phyloP scores from a whole-genome alignment of 148 eudicot species.

The Rhododendron ferrugineum region DNA sequence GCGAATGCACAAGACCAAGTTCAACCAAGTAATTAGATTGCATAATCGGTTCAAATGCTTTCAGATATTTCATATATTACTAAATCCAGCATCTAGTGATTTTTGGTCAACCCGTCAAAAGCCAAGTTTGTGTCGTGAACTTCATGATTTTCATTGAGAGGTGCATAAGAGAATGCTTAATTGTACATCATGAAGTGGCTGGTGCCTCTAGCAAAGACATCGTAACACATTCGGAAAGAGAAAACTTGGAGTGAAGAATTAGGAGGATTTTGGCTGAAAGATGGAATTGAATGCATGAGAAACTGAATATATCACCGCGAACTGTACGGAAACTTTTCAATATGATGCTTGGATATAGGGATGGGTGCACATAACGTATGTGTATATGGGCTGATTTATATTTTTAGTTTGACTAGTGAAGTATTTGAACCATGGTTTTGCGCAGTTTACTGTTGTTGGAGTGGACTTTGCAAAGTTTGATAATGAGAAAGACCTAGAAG shows the following conservation, averaged over 20 bases:
- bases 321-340: not conserved
- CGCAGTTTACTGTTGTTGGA: constrained; percentile 86
- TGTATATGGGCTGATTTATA: not conserved
- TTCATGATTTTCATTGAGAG: not conserved
- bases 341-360: constrained; percentile 1
- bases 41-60: not conserved
- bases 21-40: not conserved
- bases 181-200: not conserved
- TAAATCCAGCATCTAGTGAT: not conserved
- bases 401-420: not conserved
- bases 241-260: not conserved
- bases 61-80: not conserved
- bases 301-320: not conserved
- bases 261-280: not conserved
- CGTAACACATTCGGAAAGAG: not conserved
- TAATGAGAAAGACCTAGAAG: constrained; percentile 90
- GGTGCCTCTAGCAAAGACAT: not conserved
- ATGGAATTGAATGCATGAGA: not conserved
- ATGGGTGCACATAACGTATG: not conserved
- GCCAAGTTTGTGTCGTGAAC: not conserved
- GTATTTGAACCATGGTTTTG: not conserved
- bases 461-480: constrained; percentile 98
- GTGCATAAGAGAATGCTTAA: not conserved
- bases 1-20: not conserved
- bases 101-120: not conserved